Evolutionary conservation across 805 yeast genomes (phyloP), one percentile per base, ranked within the genome.

Genomic region (Yarrowia keelungensis): DNA sequence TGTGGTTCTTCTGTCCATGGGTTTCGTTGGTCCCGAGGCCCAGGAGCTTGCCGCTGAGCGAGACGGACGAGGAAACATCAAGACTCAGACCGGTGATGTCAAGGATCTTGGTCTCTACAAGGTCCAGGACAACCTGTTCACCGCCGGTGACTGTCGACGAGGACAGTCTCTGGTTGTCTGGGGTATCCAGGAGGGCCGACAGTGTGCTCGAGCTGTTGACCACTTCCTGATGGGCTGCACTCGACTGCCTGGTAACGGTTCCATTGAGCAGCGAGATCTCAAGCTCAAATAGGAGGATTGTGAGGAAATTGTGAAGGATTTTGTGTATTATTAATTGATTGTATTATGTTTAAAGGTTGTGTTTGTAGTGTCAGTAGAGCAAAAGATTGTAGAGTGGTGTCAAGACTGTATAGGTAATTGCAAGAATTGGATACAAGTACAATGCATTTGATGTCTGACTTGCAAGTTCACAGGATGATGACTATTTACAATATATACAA

Each of bases 131-230:
- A 92, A 92, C 74, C 76, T 92, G 70, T 94, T 93, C 76, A 91
- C 97, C 61, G 98, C 98, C 64, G 99, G 99, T 81, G 99, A 94
- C 80, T 95, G 98, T 82, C 90, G 99, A 84, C 89, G 98, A 81
- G 99, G 99, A 38, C 99, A 94, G 83, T 91, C 97, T 2, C 86
- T 94, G 79, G 94, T 94, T 78, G 99, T 94, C 69, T 95, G 98
- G 98, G 99, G 98, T 81, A 94, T 94, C 74, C 98, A 95, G 82
- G 99, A 94, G 81, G 99, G 99, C 73, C 89, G 98, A 83, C 97
- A 94, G 81, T 92, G 97, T 86, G 99, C 99, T 45, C 85, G 97
- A 73, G 92, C 91, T 74, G 96, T 94, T 71, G 99, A 94, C 77
- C 79, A 82, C 73, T 90, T 79, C 78, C 83, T 94, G 78, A 87